Evolutionary conservation across 2,329 filamentous ascomycete genomes (phyloP).

Genomic region (Fusarium coffeatum): DNA sequence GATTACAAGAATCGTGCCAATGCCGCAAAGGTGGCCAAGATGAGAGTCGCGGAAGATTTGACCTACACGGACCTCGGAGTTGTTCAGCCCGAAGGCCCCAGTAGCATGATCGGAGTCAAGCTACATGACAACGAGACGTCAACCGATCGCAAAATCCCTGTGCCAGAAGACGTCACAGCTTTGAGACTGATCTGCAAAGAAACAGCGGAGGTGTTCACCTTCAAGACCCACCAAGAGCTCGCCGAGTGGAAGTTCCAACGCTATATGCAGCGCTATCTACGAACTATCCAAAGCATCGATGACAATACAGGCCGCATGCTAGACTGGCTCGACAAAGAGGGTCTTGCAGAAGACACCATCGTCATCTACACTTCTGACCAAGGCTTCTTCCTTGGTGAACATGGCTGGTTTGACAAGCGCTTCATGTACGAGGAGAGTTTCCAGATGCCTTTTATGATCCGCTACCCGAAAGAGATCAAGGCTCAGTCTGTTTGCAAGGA

Average conservation of each 20-base stretch:
- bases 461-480: slow-evolving; percentile 57
- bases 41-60: slow-evolving; percentile 62
- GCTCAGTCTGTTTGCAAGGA: slow-evolving; percentile 56
- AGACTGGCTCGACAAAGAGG: slow-evolving; percentile 56
- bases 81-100: slow-evolving; percentile 62
- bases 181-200: slow-evolving; percentile 59
- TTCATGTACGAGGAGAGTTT: slow-evolving; percentile 69
- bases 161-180: slow-evolving; percentile 25
- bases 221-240: slow-evolving; percentile 55
- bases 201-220: slow-evolving; percentile 60
- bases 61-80: slow-evolving; percentile 64
- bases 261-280: slow-evolving; percentile 67
- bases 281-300: slow-evolving; percentile 64
- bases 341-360: slow-evolving; percentile 59
- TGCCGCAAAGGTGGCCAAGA: slow-evolving; percentile 62
- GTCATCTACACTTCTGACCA: slow-evolving; percentile 67
- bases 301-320: slow-evolving; percentile 63
- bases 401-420: slow-evolving; percentile 69
- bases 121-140: slow-evolving; percentile 21
- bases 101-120: slow-evolving; percentile 50
- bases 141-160: slow-evolving; percentile 46
- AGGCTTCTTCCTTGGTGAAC: slow-evolving; percentile 67
- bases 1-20: slow-evolving; percentile 66
- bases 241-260: slow-evolving; percentile 67
- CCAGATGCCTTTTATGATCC: slow-evolving; percentile 66